Percentiles rank a stretch among this genome's conserved stretches.
Conservation (phyloP, 192 early-diverging fungal genomes). For the Oehlia diaphana region DNA sequence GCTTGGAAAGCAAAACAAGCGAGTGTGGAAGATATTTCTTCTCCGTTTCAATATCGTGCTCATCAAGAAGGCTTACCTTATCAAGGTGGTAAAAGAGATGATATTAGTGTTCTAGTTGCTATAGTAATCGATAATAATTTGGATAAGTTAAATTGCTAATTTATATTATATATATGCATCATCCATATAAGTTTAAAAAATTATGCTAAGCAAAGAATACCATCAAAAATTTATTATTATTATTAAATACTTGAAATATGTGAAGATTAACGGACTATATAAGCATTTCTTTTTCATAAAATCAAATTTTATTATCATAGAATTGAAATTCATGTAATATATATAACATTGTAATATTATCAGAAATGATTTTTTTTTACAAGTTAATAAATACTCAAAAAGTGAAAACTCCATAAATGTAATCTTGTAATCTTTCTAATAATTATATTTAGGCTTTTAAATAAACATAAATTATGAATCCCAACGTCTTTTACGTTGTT, state of each 20-base stretch:
- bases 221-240: too few species aligned
- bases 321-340: neutral
- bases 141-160: neutral
- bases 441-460: neutral
- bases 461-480: slow-evolving; percentile 7
- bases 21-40: slow-evolving; percentile 77
- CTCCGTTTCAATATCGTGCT: slow-evolving; percentile 92
- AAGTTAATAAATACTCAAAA: neutral
- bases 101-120: slow-evolving; percentile 89
- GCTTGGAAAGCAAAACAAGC: slow-evolving; percentile 74
- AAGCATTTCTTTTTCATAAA: neutral
- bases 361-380: neutral
- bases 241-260: too few species aligned
- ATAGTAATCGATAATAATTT: slow-evolving; percentile 51
- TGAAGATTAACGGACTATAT: neutral
- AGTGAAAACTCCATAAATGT: neutral
- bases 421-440: neutral
- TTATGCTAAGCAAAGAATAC: too few species aligned
- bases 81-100: slow-evolving; percentile 94
- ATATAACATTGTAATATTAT: neutral
- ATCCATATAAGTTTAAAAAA: neutral
- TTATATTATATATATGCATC: too few species aligned
- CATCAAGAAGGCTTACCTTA: slow-evolving; percentile 93
- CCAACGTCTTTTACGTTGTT: slow-evolving; percentile 24
- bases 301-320: neutral